phyloP scores from a whole-genome alignment of 129 eudicot genomes.

The Rutidosis leptorrhynchoides region DNA sequence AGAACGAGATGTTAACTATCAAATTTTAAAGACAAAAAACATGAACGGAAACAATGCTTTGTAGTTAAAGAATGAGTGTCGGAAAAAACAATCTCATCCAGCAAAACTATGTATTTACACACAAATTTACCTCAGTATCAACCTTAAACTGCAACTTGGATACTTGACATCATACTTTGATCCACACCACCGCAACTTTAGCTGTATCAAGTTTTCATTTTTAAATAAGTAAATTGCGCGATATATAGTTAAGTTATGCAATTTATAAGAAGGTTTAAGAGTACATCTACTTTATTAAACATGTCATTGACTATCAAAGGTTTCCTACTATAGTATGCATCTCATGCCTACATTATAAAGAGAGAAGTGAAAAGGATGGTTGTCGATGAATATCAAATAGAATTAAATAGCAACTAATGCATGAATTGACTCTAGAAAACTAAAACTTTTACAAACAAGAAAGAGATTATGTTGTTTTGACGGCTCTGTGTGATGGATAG shows the following conservation, averaged over 20 bases:
- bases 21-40: too few species aligned
- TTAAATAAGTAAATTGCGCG: background rate
- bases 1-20: slow-evolving; percentile 11
- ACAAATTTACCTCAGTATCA: slow-evolving; percentile 80
- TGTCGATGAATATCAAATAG: too few species aligned
- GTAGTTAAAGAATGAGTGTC: too few species aligned
- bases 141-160: slow-evolving; percentile 65
- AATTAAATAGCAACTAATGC: too few species aligned
- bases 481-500: too few species aligned
- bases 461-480: too few species aligned
- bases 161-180: slow-evolving; percentile 63
- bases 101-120: too few species aligned
- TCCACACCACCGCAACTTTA: slow-evolving; percentile 57
- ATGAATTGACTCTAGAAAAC: too few species aligned
- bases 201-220: slow-evolving; percentile 32
- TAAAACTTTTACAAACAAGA: too few species aligned
- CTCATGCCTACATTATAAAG: slow-evolving; percentile 54
- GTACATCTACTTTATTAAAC: slow-evolving; percentile 71
- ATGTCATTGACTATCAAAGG: slow-evolving; percentile 70
- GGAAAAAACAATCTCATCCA: too few species aligned
- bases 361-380: background rate
- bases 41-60: background rate
- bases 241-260: background rate
- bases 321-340: slow-evolving; percentile 62
- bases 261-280: background rate